Conservation (phyloP, 2,329 filamentous ascomycete genomes). For the Penicillium sp. region DNA sequence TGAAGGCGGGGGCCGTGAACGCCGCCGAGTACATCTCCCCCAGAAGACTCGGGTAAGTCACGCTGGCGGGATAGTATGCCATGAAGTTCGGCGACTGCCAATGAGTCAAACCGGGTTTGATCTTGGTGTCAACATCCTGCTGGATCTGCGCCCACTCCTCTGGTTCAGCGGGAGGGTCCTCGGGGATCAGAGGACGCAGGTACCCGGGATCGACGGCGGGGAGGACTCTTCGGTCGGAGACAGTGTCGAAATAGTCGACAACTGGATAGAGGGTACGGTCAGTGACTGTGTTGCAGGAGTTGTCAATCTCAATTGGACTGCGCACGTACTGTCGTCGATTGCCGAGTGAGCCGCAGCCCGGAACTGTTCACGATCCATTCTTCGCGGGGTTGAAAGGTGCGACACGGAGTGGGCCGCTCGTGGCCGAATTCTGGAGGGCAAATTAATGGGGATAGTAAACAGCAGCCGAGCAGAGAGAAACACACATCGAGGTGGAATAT, state of each 20-base stretch:
- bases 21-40: slow-evolving; percentile 89
- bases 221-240: slow-evolving; percentile 68
- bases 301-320: not conserved
- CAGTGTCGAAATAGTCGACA: slow-evolving; percentile 75
- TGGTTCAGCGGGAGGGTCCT: slow-evolving; percentile 64
- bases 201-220: slow-evolving; percentile 82
- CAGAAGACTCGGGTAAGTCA: slow-evolving; percentile 78
- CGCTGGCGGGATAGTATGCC: slow-evolving; percentile 86
- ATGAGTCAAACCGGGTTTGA: slow-evolving; percentile 88
- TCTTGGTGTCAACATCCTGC: slow-evolving; percentile 77
- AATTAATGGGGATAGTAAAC: too few species aligned
- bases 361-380: slow-evolving; percentile 79
- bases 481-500: too few species aligned
- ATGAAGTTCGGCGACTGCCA: slow-evolving; percentile 95
- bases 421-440: too few species aligned
- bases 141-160: slow-evolving; percentile 73
- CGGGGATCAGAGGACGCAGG: slow-evolving; percentile 73
- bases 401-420: too few species aligned
- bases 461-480: too few species aligned
- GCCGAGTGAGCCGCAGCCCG: slow-evolving; percentile 70
- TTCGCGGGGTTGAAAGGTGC: slow-evolving; percentile 2
- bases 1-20: slow-evolving; percentile 89
- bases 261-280: slow-evolving; percentile 51
- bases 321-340: slow-evolving; percentile 79
- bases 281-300: not conserved